Percentiles rank a stretch among this genome's conserved stretches.
Evolutionary conservation across 768 basidiomycete species (phyloP).

Genomic region (Termitomyces sp.): DNA sequence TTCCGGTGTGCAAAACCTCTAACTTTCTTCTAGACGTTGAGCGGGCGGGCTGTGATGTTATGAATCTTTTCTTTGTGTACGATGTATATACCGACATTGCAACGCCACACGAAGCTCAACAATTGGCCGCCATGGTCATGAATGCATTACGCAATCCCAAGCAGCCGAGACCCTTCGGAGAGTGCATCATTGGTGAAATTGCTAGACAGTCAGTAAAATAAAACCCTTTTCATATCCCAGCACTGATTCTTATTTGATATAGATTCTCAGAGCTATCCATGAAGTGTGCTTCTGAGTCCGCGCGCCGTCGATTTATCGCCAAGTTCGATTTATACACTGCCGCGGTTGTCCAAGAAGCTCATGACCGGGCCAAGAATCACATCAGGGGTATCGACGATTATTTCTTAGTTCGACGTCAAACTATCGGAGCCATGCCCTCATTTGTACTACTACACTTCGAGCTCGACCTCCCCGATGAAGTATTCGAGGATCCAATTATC

Average conservation of each 20-base stretch:
- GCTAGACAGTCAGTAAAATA: conserved; percentile 29
- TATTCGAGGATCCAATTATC: background rate
- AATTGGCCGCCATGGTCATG: conserved; percentile 29
- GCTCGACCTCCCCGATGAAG: background rate
- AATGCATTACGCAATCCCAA: conserved; percentile 34
- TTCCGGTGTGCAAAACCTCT: background rate
- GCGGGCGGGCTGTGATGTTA: conserved; percentile 41
- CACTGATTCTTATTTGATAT: too few relatives aligned
- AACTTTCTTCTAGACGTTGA: conserved; percentile 14
- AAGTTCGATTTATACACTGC: background rate
- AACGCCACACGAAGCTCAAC: conserved; percentile 21
- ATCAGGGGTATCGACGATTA: background rate
- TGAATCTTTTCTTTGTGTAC: conserved; percentile 35
- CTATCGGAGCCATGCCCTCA: background rate
- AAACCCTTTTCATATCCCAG: too few relatives aligned
- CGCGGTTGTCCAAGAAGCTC: background rate
- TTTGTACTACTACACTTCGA: background rate
- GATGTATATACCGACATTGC: conserved; percentile 47
- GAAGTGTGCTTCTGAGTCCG: background rate
- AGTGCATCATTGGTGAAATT: conserved; percentile 35
- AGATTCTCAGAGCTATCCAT: background rate
- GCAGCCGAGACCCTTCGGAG: conserved; percentile 26
- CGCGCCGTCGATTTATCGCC: background rate
- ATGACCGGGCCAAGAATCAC: background rate
- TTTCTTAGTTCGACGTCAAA: background rate